A percentile compares a stretch with the other conserved stretches of the same genome.
Conservation (phyloP, 2,329 filamentous ascomycete species). For the Keithomyces neogunnii region DNA sequence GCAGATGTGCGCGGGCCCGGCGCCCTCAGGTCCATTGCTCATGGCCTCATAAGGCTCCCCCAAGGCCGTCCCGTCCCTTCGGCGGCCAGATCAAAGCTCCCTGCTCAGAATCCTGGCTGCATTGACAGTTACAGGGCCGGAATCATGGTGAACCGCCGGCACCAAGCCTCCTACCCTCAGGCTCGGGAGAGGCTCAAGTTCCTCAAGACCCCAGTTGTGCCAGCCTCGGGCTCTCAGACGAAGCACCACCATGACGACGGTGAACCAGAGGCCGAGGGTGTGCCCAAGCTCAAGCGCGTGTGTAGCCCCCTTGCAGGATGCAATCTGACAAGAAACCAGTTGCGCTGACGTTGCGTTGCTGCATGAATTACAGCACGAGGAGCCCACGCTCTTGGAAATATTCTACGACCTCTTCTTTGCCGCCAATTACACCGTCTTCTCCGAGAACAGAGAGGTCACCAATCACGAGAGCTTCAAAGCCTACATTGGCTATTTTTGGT, state of each 20-base stretch:
- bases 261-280: conserved; percentile 7
- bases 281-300: conserved; percentile 19
- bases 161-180: conserved; percentile 3
- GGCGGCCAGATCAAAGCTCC: no score
- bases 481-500: conserved; percentile 29
- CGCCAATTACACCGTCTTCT: conserved; percentile 56
- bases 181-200: conserved; percentile 19
- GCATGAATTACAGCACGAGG: conserved; percentile 18
- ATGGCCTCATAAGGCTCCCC: no score
- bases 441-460: conserved; percentile 22
- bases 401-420: conserved; percentile 36
- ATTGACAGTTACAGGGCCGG: no score
- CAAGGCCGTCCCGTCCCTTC: no score
- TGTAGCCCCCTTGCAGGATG: background rate
- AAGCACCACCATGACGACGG: background rate
- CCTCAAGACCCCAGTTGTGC: conserved; percentile 22
- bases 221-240: background rate
- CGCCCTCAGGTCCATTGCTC: no score
- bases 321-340: background rate
- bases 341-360: background rate
- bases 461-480: conserved; percentile 22
- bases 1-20: no score
- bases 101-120: no score
- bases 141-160: conserved; percentile 11
- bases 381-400: conserved; percentile 27